A percentile compares a stretch with the other conserved stretches of the same genome.
Conservation (phyloP, 352 stramenopile species). For the Phytophthora lateralis region DNA sequence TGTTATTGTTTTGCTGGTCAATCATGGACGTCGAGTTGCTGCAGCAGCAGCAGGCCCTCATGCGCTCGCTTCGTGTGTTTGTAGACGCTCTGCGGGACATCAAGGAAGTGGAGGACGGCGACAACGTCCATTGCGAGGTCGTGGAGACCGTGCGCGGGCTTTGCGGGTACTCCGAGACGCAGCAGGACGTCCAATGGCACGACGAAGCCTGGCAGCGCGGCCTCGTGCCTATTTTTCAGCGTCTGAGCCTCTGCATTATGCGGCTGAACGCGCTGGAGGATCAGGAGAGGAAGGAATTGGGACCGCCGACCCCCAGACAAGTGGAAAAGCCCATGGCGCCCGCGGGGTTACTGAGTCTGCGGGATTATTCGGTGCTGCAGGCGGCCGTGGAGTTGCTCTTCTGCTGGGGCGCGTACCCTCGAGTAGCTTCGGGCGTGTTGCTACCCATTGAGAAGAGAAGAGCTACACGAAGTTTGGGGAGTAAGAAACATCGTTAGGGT, state of each 20-base stretch:
- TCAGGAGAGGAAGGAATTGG: constrained; percentile 18
- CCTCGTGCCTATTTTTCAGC: constrained; percentile 48
- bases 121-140: constrained; percentile 14
- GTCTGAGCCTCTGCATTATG: constrained; percentile 53
- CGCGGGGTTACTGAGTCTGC: constrained; percentile 74
- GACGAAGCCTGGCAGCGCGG: constrained; percentile 38
- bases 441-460: constrained; percentile 65
- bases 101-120: constrained; percentile 34
- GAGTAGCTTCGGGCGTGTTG: constrained; percentile 57
- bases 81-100: constrained; percentile 71
- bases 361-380: constrained; percentile 85
- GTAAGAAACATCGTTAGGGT: constrained; percentile 38
- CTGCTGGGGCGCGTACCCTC: constrained; percentile 67
- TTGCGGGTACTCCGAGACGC: constrained; percentile 24
- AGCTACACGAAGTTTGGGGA: constrained; percentile 80
- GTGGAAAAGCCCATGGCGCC: constrained; percentile 51
- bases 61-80: constrained; percentile 64
- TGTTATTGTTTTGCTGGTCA: constrained; percentile 26
- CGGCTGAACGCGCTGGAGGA: constrained; percentile 48
- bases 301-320: constrained; percentile 4
- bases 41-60: constrained; percentile 54
- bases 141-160: constrained; percentile 41
- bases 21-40: constrained; percentile 38
- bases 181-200: constrained; percentile 16
- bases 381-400: constrained; percentile 78